Evolutionary conservation across 257 asterid species (phyloP).

Genomic region (Solanum ossicruentum): DNA sequence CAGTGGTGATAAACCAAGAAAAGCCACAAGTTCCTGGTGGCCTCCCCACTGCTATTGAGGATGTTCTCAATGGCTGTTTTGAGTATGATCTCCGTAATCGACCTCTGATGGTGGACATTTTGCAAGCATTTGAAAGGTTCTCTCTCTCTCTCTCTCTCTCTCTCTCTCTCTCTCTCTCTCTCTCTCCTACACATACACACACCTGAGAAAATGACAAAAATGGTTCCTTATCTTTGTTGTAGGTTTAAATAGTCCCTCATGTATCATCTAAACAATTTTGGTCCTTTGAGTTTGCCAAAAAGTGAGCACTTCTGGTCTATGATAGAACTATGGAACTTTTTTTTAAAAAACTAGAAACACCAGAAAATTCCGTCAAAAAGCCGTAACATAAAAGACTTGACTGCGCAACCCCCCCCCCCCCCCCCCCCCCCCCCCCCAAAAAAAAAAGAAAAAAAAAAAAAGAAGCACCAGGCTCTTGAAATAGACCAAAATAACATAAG

Average conservation of each 20-base stretch:
- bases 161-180: not conserved
- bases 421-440: too few relatives aligned
- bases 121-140: slow-evolving; percentile 47
- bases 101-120: slow-evolving; percentile 45
- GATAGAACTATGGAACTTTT: not conserved
- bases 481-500: too few relatives aligned
- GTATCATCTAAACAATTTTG: not conserved
- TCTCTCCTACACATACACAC: not conserved
- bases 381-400: too few relatives aligned
- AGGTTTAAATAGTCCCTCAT: not conserved
- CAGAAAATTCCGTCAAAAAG: too few relatives aligned
- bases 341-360: too few relatives aligned
- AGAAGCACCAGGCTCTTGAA: too few relatives aligned
- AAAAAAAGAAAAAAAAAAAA: too few relatives aligned
- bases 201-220: not conserved
- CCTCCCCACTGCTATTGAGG: slow-evolving; percentile 38
- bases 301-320: not conserved
- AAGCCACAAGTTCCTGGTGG: slow-evolving; percentile 54
- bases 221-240: not conserved
- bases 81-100: slow-evolving; percentile 56
- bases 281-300: not conserved
- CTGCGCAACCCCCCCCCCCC: too few relatives aligned
- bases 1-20: slow-evolving; percentile 35
- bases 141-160: not conserved
- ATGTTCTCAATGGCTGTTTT: slow-evolving; percentile 45